phyloP scores from a whole-genome alignment of 805 yeast genomes.

The Myxozyma udenii region DNA sequence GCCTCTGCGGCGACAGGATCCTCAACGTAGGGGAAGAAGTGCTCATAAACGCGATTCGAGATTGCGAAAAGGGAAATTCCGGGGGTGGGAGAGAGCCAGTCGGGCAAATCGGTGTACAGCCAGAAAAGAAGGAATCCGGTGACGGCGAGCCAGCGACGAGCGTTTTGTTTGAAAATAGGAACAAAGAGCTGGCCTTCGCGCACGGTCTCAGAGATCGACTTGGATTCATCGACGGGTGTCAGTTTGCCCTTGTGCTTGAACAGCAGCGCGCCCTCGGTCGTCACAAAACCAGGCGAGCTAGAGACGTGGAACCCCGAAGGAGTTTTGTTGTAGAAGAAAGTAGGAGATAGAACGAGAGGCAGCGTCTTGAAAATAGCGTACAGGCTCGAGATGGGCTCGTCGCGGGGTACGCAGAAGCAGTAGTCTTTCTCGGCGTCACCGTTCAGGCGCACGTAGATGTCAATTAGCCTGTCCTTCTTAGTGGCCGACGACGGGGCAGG shows the following conservation, averaged over 20 bases:
- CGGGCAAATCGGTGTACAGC: constrained; percentile 94
- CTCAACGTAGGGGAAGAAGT: constrained; percentile 41
- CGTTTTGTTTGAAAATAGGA: constrained; percentile 62
- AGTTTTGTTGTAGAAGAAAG: constrained; percentile 59
- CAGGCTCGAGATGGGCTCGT: constrained; percentile 56
- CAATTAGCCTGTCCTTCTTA: constrained; percentile 35
- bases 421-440: constrained; percentile 84
- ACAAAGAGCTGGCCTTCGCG: constrained; percentile 90
- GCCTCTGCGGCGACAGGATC: constrained; percentile 46
- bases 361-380: constrained; percentile 58
- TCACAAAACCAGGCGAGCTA: constrained; percentile 72
- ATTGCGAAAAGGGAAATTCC: constrained; percentile 76
- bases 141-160: constrained; percentile 33
- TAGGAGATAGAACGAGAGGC: constrained; percentile 77
- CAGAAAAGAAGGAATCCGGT: constrained; percentile 50
- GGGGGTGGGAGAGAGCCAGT: constrained; percentile 84
- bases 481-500: constrained; percentile 1
- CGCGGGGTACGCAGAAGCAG: constrained; percentile 69
- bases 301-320: constrained; percentile 67
- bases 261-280: constrained; percentile 76
- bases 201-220: constrained; percentile 53
- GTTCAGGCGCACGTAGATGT: constrained; percentile 71
- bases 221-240: constrained; percentile 49
- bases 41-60: constrained; percentile 39
- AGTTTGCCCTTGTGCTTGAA: constrained; percentile 47